Base-by-base conservation (phyloP, 1,139 yeast genomes). In the Saccharomyces pastorianus region DNA sequence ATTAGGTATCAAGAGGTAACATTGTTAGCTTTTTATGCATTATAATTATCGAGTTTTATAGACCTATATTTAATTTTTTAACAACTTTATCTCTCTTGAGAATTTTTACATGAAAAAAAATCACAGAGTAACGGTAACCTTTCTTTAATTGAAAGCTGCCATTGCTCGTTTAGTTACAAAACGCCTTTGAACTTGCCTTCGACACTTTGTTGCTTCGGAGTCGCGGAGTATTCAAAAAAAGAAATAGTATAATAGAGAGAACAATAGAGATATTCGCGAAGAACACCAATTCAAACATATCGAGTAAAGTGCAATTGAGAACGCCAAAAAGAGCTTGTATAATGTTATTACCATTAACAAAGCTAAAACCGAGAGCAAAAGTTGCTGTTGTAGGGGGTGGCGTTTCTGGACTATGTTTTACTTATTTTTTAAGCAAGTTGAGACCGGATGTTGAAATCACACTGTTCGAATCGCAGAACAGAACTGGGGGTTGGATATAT, bases 361-460 rank as follows among this genome's bases (percentile, higher is more conserved):
- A 57, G 44, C 51, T 67, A 29, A 67, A 69, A 2, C 48, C 53
- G 20, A 71, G 73, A 54, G 79, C 81, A 3, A 70, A 63, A 31
- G 82, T 85, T 2, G 89, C 83, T 0, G 84, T 91, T 0, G 67
- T 89, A 2, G 99, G 99, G 0, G 87, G 88, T 0, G 99, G 99
- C 0, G 79, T 91, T 2, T 85, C 96, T 1, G 98, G 98, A 0
- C 75, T 93, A 3, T 75, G 93, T 1, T 83, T 81, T 62, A 85
- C 95, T 0, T 90, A 87, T 69, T 87, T 87, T 62, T 74, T 91
- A 23, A 75, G 79, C 44, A 79, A 78, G 56, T 67, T 88, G 13
- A 76, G 96, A 51, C 93, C 93, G 0, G 96, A 89, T 66, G 62
- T 88, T 23, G 70, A 72, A 8, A 77, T 93, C 52, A 80, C 81